phyloP scores from a whole-genome alignment of 108 stramenopile genomes.

The Cyclotella kingstonii region DNA sequence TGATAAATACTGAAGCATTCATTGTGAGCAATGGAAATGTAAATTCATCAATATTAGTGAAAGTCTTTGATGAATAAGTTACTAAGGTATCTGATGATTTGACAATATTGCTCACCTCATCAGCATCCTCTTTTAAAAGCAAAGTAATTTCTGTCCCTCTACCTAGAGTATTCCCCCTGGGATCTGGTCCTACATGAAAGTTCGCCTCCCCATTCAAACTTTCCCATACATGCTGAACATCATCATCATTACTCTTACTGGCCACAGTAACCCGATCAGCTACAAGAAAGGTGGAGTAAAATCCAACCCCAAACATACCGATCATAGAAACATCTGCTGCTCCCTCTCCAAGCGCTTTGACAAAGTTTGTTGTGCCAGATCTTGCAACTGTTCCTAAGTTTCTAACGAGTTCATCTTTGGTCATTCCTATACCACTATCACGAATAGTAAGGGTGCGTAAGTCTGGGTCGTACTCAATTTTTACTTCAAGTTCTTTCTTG shows the following conservation, averaged over 20 bases:
- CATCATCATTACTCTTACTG: constrained; percentile 90
- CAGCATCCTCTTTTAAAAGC: constrained; percentile 95
- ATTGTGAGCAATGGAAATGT: not conserved
- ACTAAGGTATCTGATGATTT: not conserved
- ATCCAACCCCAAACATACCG: constrained; percentile 99
- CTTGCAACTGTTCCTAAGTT: constrained; percentile 99
- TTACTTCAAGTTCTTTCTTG: constrained; percentile 84
- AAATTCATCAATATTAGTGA: not conserved
- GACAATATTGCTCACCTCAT: constrained; percentile 60
- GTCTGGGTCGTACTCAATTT: constrained; percentile 90
- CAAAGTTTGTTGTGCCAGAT: constrained; percentile 97
- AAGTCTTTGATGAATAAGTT: too few species aligned
- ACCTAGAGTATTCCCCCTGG: constrained; percentile 93
- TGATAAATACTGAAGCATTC: constrained; percentile 54
- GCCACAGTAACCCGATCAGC: constrained; percentile 93
- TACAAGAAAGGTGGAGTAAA: constrained; percentile 96
- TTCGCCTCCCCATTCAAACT: constrained; percentile 88
- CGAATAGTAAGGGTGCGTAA: constrained; percentile 90
- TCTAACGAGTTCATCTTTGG: constrained; percentile 89
- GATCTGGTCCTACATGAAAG: constrained; percentile 93
- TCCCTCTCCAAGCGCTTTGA: constrained; percentile 89
- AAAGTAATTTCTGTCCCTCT: constrained; percentile 99
- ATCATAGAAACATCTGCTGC: constrained; percentile 86
- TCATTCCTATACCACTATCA: constrained; percentile 99
- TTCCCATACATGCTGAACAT: constrained; percentile 94